phyloP scores from a whole-genome alignment of 2,329 filamentous ascomycete genomes.

The Aspergillus bombycis region DNA sequence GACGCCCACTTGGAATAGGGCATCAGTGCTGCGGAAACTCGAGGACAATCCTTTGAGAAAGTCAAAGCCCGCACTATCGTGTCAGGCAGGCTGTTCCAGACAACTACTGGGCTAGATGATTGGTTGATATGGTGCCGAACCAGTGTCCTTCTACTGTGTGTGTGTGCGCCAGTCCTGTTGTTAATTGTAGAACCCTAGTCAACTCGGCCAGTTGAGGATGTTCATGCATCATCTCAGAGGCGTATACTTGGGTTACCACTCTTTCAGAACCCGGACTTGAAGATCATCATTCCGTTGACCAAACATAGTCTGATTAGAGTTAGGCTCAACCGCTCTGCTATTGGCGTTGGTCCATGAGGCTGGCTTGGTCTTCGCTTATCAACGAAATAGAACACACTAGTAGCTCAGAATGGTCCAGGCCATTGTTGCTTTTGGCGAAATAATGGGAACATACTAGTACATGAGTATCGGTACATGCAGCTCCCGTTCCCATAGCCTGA shows the following conservation, averaged over 20 bases:
- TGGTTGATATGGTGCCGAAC: not conserved
- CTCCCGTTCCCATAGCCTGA: not conserved
- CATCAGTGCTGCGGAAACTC: not conserved
- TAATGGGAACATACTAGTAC: constrained; percentile 7
- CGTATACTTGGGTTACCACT: not conserved
- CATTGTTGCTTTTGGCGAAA: constrained; percentile 10
- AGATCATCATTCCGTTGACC: not conserved
- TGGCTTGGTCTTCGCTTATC: not conserved
- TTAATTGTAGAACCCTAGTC: not conserved
- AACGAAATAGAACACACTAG: not conserved
- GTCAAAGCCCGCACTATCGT: not conserved
- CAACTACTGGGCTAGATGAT: not conserved
- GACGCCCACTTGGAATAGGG: constrained; percentile 4
- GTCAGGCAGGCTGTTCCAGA: not conserved
- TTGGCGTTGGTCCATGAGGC: not conserved
- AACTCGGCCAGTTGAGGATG: not conserved
- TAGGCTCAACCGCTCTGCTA: not conserved
- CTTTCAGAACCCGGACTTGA: not conserved
- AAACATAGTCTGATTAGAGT: not conserved
- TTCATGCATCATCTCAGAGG: constrained; percentile 2
- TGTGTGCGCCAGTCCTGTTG: not conserved
- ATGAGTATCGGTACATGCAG: not conserved
- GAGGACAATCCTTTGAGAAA: not conserved
- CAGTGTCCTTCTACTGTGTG: not conserved
- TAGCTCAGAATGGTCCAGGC: constrained; percentile 4